Base-by-base conservation (phyloP, 306 rosid species). In the Rubus parviflorus region DNA sequence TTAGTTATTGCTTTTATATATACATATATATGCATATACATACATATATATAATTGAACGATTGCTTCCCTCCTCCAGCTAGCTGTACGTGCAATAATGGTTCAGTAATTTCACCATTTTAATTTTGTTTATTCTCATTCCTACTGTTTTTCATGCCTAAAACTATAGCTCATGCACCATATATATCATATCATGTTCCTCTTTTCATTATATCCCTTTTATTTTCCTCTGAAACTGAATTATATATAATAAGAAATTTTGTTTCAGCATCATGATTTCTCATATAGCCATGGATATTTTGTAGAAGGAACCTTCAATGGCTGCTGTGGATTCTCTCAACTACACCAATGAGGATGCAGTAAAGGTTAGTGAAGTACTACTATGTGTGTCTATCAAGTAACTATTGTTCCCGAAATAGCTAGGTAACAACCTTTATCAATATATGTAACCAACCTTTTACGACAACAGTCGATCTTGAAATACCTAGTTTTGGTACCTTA, bases 301-400 rank as follows among this genome's bases (percentile, higher is more conserved):
- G 77, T 79, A 86, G 90, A 80, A 81, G 81, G 77, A 79, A 65
- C 78, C 85, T 74, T 75, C 65, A 79, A 43, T 49, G 23, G 38
- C 68, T 67, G 37, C 71, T 74, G 46, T 80, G 40, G 43, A 23
- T 45, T 46, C 75, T 25, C 16, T 23, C 74, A 47, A 54, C 68
- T 9, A 66, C 20, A 7, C 43, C 38, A 57, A 43, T 23, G 38
- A 76, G 45, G 86, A 80, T 60, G 49, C 46, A 1, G 73, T 11
- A 17, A 53, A 81, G 87, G 93, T 85, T 46, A 75, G 79, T 69
- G 75, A 66, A 70, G 61, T 49, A 70, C 2, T 30, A 5, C 2
- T 23, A 1, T 11, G 0, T 17, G 10, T 20, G 15, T 57, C 35
- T 22, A 47, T 70, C 74, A 30, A 48, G 74, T 25, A 14, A 51